Percentiles rank a stretch among this genome's conserved stretches.
Conservation (phyloP, 2,329 filamentous ascomycete genomes). For the Neofusicoccum kwambonambiense region DNA sequence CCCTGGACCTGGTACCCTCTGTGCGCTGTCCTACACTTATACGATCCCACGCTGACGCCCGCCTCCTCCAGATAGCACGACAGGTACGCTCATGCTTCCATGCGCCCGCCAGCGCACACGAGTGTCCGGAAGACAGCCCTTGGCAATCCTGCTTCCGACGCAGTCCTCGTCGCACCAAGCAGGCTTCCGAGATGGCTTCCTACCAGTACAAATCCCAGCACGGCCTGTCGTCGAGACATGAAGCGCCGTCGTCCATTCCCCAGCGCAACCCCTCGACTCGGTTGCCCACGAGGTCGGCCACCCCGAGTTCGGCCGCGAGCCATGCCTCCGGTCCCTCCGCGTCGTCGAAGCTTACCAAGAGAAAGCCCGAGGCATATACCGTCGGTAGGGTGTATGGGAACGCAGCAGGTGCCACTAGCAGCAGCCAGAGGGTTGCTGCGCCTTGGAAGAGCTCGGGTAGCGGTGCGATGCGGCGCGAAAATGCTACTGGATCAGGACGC, state of each 20-base stretch:
- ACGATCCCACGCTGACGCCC: conserved; percentile 3
- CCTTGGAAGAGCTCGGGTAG: conserved; percentile 10
- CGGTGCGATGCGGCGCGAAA: conserved; percentile 18
- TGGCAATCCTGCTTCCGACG: conserved; percentile 25
- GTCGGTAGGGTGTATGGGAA: conserved; percentile 20
- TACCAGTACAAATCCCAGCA: conserved; percentile 40
- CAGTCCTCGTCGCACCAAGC: conserved; percentile 35
- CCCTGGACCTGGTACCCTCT: conserved; percentile 12
- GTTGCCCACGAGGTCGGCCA: conserved; percentile 37
- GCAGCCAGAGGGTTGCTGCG: conserved; percentile 15
- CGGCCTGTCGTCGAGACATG: conserved; percentile 33
- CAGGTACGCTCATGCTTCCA: conserved; percentile 34
- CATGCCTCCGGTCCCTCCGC: conserved; percentile 8
- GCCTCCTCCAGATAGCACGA: conserved; percentile 14
- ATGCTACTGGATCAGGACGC: conserved; percentile 17
- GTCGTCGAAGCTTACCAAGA: conserved; percentile 26
- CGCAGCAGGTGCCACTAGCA: conserved; percentile 14
- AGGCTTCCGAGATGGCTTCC: conserved; percentile 38
- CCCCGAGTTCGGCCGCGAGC: conserved; percentile 26
- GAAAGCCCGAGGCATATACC: conserved; percentile 25
- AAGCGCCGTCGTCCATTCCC: conserved; percentile 28
- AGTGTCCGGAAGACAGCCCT: conserved; percentile 29
- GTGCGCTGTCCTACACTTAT: conserved; percentile 16
- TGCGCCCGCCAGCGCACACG: conserved; percentile 38
- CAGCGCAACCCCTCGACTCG: conserved; percentile 33